Conservation (phyloP, 768 basidiomycete species). For the Lactarius hatsudake region DNA sequence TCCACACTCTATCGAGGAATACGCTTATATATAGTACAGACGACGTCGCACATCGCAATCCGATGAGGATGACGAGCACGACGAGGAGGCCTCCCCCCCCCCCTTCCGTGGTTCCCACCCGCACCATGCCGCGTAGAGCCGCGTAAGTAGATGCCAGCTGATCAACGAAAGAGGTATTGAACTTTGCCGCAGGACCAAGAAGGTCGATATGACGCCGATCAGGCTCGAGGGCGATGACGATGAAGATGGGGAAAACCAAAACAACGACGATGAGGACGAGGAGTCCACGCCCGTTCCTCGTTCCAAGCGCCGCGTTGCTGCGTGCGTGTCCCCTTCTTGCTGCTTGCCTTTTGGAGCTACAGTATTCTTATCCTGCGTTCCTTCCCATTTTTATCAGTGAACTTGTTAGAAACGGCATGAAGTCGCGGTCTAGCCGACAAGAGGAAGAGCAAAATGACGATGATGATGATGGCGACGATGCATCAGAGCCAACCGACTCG, state of each 20-base stretch:
- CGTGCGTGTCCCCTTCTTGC: conserved; percentile 2
- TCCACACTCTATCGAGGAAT: background rate
- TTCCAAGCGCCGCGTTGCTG: conserved; percentile 5
- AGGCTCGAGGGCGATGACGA: conserved; percentile 32
- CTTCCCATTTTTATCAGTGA: background rate
- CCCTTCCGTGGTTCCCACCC: conserved; percentile 42
- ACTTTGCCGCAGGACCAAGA: conserved; percentile 27
- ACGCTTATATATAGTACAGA: conserved; percentile 35
- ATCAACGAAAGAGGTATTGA: conserved; percentile 37
- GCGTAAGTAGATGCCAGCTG: conserved; percentile 44
- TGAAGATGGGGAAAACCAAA: conserved; percentile 33
- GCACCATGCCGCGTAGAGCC: conserved; percentile 54
- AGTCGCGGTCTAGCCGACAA: background rate
- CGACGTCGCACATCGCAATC: conserved; percentile 54
- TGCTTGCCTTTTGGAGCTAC: background rate
- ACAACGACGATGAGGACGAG: conserved; percentile 17
- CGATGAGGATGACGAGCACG: conserved; percentile 40
- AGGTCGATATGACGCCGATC: conserved; percentile 25
- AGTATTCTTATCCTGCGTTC: background rate
- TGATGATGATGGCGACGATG: background rate
- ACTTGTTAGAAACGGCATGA: background rate
- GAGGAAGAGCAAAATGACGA: conserved; percentile 2
- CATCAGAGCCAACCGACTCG: conserved; percentile 23
- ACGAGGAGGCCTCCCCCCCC: conserved; percentile 38
- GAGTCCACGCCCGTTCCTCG: conserved; percentile 26